These are phyloP conservation scores for Oenanthe javanica DNA, from an alignment of 140 eudicot genomes.

Conservation along the genomic window DNA sequence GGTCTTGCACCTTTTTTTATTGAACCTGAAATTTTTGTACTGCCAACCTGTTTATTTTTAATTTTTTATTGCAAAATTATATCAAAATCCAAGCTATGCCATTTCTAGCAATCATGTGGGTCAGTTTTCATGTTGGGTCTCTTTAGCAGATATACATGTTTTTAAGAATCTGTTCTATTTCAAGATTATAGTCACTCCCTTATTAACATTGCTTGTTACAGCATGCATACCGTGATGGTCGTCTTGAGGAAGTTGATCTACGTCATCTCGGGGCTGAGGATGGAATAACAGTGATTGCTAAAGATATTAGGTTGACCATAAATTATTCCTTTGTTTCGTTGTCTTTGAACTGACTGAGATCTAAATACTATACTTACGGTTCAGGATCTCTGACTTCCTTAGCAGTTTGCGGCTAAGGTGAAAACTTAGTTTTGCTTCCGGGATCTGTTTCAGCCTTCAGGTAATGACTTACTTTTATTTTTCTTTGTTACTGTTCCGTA, in stretches of 20 bases:
- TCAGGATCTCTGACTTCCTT: constrained; percentile 87
- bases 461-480: not conserved
- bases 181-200: not conserved
- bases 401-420: constrained; percentile 69
- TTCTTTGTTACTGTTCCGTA: not conserved
- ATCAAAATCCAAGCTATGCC: not conserved
- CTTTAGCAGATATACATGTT: not conserved
- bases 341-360: not conserved
- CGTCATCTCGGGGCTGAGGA: constrained; percentile 91
- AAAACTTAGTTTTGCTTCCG: constrained; percentile 28
- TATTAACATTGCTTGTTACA: constrained; percentile 17
- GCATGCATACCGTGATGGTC: constrained; percentile 98
- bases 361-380: not conserved
- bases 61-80: not conserved
- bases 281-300: constrained; percentile 80
- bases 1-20: not conserved
- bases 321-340: not conserved
- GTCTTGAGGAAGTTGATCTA: constrained; percentile 70
- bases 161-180: not conserved
- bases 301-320: constrained; percentile 52
- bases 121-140: not conserved
- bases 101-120: not conserved
- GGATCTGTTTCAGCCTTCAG: constrained; percentile 28
- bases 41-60: not conserved
- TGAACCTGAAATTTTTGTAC: not conserved